Evolutionary conservation across 73 alveolate species (phyloP), one percentile per base, ranked within the genome.

Genomic region (Blepharisma japonicum): DNA sequence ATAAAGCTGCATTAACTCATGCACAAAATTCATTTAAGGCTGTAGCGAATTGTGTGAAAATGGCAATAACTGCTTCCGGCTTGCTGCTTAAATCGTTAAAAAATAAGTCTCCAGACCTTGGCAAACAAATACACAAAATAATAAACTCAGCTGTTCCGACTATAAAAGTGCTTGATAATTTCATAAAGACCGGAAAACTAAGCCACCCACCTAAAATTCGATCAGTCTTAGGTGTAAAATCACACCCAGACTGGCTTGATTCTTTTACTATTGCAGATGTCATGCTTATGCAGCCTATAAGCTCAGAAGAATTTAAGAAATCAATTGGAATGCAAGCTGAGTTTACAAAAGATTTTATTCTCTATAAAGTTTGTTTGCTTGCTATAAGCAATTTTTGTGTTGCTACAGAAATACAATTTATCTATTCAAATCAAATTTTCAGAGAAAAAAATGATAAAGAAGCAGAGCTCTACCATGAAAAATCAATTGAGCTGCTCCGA

Each of bases 1-100:
- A 87, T 76, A 55, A 80, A 68, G 83, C 76, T 45, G 94, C 94
- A 38, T 54, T 87, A 5, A 14, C 25, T 47, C 90, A 87, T 56
- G 90, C 90, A 5, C 70, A 55, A 6, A 68, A 74, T 0, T 80
- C 88, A 5, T 80, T 87, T n/a, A 81, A 61, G 39, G 14, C 49
- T 20, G 74, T 39, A 61, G 23, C 49, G 11, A 14, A 20, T 14
- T 8, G 18, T 8, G 11, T 61, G 47, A 61, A 61, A 25, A 18
- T 20, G 14, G 5, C 74, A 61, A 14, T 61, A 61, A 61, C n/a
- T 8, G 38, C 74, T 61, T 20, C 74, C 2, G 67, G n/a, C 23
- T 61, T 39, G 14, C n/a, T 61, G 38, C 14, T 20, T 25, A 61
- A 61, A 25, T 14, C 74, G 18, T 9, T 14, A 61, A 61, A 61